Evolutionary conservation across 1,284 basidiomycete genomes (phyloP), one percentile per base, ranked within the genome.

Genomic region (Hymenochaete sp.): DNA sequence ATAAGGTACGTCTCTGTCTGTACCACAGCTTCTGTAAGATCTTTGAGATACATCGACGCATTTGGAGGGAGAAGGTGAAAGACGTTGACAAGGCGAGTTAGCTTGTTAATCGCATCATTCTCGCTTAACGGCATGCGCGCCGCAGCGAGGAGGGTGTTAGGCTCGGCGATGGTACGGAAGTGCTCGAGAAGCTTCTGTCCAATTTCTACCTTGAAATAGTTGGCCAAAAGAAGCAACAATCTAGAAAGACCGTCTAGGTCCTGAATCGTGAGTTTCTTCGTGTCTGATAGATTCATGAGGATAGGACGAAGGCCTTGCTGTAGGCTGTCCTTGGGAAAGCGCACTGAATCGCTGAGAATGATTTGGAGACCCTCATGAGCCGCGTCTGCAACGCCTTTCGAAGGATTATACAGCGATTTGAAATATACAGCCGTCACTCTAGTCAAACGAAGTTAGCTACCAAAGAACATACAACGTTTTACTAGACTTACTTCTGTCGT

Each of bases 121-220:
- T 95, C 91, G 11, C 82, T 73, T 16, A 93, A 67, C 0, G 92
- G 87, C 4, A 84, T 71, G 47, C 79, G 75, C 0, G 90, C 82
- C 0, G 91, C 82, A 38, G 77, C 78, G 49, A 77, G 75, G n/a
- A 95, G 70, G 71, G 89, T 82, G 56, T 87, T 82, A 29, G 82
- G 79, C 56, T 91, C 87, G 25, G 93, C 88, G 14, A 97, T 82
- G 27, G 85, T 80, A 41, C 85, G 80, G 68, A 95, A 96, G 63
- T 99, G 96, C 57, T 98, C 93, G 13, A 99, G 72, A 6, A 99
- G 77, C 67, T 98, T 98, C 63, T 90, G 82, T 7, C 96, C 97
- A 55, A 99, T 98, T 67, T 99, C 96, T 35, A 98, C 95, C 63
- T 98, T 98, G 82, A 99, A 99, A 67, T 99, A 99, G 62, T 96